Conservation (phyloP, 805 yeast genomes). For the Tetrapisispora namnaoensis region DNA sequence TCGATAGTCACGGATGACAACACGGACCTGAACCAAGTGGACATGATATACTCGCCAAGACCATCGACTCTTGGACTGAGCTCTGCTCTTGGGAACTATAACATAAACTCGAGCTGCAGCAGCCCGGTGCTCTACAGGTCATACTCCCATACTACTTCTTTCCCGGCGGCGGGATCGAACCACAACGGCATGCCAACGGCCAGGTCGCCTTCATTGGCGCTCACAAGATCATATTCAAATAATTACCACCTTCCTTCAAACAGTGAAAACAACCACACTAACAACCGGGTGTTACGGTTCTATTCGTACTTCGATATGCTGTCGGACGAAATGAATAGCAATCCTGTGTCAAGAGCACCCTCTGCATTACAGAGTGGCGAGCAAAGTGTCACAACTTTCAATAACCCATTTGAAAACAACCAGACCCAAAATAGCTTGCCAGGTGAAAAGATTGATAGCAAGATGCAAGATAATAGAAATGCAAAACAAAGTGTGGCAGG, state of each 20-base stretch:
- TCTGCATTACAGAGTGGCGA: not conserved
- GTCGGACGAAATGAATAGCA: slow-evolving; percentile 37
- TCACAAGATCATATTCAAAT: slow-evolving; percentile 2
- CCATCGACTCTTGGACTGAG: slow-evolving; percentile 42
- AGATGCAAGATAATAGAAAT: not conserved
- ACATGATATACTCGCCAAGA: slow-evolving; percentile 56
- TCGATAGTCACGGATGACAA: slow-evolving; percentile 47
- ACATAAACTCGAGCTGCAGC: slow-evolving; percentile 2
- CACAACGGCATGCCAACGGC: slow-evolving; percentile 4
- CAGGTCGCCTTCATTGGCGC: slow-evolving; percentile 4
- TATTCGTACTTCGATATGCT: slow-evolving; percentile 77
- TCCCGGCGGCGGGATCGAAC: slow-evolving; percentile 7
- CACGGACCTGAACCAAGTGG: slow-evolving; percentile 58
- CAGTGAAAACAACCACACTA: slow-evolving; percentile 2
- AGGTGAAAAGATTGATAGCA: not conserved
- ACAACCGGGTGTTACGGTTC: slow-evolving; percentile 34
- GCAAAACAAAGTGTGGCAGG: slow-evolving; percentile 4
- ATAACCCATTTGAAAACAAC: not conserved
- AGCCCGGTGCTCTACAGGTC: slow-evolving; percentile 6
- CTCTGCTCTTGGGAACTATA: slow-evolving; percentile 31
- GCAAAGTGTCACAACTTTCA: not conserved
- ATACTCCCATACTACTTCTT: slow-evolving; percentile 6
- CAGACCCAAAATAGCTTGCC: not conserved
- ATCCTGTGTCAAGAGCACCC: not conserved
- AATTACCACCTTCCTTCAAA: slow-evolving; percentile 8